phyloP scores from a whole-genome alignment of 179 eudicot species.

The Camellia oleifera region DNA sequence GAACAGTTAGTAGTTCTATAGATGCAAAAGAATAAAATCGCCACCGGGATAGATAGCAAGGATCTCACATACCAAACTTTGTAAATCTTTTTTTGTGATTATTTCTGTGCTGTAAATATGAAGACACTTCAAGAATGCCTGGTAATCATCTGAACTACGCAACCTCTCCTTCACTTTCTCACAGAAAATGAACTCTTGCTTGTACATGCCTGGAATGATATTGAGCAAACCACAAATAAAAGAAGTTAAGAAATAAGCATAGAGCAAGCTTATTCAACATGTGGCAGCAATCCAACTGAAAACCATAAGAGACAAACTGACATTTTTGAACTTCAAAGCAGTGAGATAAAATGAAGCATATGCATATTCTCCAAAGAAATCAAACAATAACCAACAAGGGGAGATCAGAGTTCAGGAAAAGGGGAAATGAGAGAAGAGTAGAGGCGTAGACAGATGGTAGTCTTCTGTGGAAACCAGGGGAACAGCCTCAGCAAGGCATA shows the following conservation, averaged over 20 bases:
- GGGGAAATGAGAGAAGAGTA: not conserved
- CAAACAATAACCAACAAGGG: not conserved
- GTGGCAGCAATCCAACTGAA: not conserved
- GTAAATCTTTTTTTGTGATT: slow-evolving; percentile 77
- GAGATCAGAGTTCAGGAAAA: not conserved
- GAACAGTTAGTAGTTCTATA: not conserved
- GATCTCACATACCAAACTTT: slow-evolving; percentile 61
- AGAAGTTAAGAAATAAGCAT: not conserved
- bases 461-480: not conserved
- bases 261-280: not conserved
- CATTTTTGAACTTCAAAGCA: not conserved
- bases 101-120: slow-evolving; percentile 92
- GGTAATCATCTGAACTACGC: slow-evolving; percentile 67
- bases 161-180: slow-evolving; percentile 90
- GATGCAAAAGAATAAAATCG: not conserved
- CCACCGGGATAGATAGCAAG: not conserved
- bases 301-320: not conserved
- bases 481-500: slow-evolving; percentile 2
- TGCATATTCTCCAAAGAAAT: not conserved
- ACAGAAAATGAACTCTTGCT: slow-evolving; percentile 71
- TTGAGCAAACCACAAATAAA: not conserved
- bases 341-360: not conserved
- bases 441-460: not conserved
- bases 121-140: slow-evolving; percentile 90
- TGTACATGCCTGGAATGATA: slow-evolving; percentile 54